Conservation (phyloP, 768 basidiomycete species). For the Cantharellus anzutake region DNA sequence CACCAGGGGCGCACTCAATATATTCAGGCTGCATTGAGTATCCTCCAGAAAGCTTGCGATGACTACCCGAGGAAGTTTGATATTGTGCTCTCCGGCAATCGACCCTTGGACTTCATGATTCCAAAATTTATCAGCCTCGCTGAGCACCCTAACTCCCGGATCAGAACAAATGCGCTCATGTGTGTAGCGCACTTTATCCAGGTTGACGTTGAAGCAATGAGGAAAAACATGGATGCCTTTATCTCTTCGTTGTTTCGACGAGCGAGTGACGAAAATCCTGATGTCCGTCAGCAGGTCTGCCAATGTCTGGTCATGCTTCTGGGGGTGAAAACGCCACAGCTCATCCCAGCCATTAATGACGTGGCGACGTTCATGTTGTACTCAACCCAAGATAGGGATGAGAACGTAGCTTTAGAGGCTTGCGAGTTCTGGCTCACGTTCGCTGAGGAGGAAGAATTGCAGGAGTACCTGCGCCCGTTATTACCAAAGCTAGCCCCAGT, state of each 20-base stretch:
- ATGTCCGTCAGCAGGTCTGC: constrained; percentile 88
- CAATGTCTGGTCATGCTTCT: constrained; percentile 87
- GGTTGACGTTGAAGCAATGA: constrained; percentile 69
- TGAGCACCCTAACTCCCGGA: constrained; percentile 69
- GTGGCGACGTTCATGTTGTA: constrained; percentile 99
- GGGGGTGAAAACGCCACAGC: constrained; percentile 82
- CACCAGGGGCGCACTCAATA: neutral
- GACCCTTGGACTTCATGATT: constrained; percentile 90
- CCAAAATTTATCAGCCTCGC: constrained; percentile 84
- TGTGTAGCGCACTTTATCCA: constrained; percentile 88
- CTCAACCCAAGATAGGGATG: constrained; percentile 93
- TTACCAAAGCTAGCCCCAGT: constrained; percentile 86
- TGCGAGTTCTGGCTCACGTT: constrained; percentile 99
- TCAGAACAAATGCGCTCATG: constrained; percentile 85
- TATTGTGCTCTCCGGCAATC: constrained; percentile 67
- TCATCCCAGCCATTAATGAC: constrained; percentile 87
- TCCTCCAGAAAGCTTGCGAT: constrained; percentile 88
- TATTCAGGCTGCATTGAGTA: constrained; percentile 73
- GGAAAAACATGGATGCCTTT: constrained; percentile 81
- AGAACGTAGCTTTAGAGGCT: constrained; percentile 89
- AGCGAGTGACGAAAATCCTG: constrained; percentile 85
- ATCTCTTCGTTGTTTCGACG: constrained; percentile 87
- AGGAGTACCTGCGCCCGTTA: constrained; percentile 65
- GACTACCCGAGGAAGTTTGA: constrained; percentile 93
- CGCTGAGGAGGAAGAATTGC: constrained; percentile 83